Base-by-base conservation (phyloP, 2,329 filamentous ascomycete species). In the Fusarium nygamai region DNA sequence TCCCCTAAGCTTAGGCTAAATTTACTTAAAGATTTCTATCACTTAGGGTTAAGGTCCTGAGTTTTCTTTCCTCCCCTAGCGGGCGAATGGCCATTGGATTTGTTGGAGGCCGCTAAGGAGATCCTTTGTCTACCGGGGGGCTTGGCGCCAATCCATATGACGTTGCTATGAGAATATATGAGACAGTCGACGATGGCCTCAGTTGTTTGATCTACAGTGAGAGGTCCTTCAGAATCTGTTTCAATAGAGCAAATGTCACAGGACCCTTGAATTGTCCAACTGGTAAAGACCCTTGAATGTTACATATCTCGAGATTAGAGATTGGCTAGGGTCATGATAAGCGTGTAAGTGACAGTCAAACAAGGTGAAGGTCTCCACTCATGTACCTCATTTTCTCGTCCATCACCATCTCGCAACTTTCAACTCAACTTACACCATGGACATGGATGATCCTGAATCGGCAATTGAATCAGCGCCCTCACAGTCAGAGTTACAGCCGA, bases 391-490 rank as follows among this genome's bases (percentile, higher is more conserved):
- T 72, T 74, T 73, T 74, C 71, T 51, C 60, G 58, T 14, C 53
- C 64, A 74, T 76, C 60, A 58, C 62, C 66, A 73, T 64, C 51
- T 76, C 57, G 60, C 69, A 73, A 73, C 71, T 38, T 67, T 57
- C 71, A 64, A 54, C 57, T 69, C 63, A 66, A 65, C 72, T 73
- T 74, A 64, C 63, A 75, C 60, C 64, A 77, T 78, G 73, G 67
- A 69, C 66, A 77, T 78, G 75, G 73, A 69, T 71, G 64, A 69
- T 62, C 54, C 69, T 29, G 61, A 71, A 22, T 59, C 50, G 53
- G 54, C 50, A 68, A 61, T 56, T 62, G 58, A 68, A 47, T n/a
- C 47, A 60, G 47, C 54, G 47, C 48, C 57, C 47, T 33, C 38
- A 61, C 50, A 63, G 20, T 27, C 44, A 47, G 41, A 57, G 14